A percentile compares a stretch with the other conserved stretches of the same genome.
These are phyloP conservation scores for Epichloe brachyelytri DNA, from an alignment of 2,329 filamentous ascomycete genomes.

Conservation along the genomic window DNA sequence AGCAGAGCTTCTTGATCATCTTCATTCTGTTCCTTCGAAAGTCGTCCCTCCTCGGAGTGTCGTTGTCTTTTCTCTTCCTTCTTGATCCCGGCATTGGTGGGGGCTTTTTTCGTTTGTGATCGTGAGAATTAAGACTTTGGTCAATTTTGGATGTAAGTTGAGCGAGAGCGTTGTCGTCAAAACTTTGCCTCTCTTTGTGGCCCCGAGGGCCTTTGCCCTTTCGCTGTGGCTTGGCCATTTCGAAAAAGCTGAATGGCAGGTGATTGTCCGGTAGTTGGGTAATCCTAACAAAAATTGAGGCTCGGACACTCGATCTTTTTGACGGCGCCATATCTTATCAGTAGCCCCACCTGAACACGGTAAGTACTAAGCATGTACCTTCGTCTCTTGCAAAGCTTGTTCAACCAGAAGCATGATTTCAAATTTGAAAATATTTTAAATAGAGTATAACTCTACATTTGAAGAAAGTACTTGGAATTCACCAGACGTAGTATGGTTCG, in stretches of 20 bases:
- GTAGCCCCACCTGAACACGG: constrained; percentile 2
- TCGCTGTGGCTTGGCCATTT: constrained; percentile 25
- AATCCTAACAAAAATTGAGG: not conserved
- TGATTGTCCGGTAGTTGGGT: not conserved
- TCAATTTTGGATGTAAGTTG: constrained; percentile 46
- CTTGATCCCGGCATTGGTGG: constrained; percentile 19
- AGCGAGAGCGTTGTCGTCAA: constrained; percentile 38
- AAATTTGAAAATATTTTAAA: not conserved
- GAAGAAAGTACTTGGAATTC: too few relatives aligned
- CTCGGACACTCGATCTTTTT: constrained; percentile 7
- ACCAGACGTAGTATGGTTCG: too few relatives aligned
- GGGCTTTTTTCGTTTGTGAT: constrained; percentile 33
- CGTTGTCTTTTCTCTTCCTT: constrained; percentile 26
- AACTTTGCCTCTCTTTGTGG: constrained; percentile 14
- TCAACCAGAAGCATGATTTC: not conserved
- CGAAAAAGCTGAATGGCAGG: not conserved
- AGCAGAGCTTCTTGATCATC: constrained; percentile 33
- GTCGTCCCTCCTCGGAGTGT: constrained; percentile 14
- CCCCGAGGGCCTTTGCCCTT: constrained; percentile 20
- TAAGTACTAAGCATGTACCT: not conserved
- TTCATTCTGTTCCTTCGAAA: constrained; percentile 13
- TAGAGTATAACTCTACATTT: not conserved
- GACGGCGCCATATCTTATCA: constrained; percentile 8
- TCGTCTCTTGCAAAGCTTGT: not conserved
- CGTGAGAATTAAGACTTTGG: constrained; percentile 29